Conservation (phyloP, 768 basidiomycete genomes). For the Russula sp. region DNA sequence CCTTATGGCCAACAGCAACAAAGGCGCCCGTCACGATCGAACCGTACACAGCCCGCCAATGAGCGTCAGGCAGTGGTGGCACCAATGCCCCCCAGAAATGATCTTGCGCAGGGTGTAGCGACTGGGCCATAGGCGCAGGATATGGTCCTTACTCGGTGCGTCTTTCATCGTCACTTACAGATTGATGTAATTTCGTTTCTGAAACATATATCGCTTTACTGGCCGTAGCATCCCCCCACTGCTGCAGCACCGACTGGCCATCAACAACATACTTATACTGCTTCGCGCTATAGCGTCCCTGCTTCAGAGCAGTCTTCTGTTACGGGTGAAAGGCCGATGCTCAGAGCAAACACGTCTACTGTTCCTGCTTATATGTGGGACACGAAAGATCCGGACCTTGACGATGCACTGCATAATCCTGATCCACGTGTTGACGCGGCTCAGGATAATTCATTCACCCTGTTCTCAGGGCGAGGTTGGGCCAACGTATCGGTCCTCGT, state of each 20-base stretch:
- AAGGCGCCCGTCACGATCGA: constrained; percentile 27
- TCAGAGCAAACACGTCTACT: constrained; percentile 49
- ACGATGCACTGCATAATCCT: constrained; percentile 88
- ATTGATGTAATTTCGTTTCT: background rate
- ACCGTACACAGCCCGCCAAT: constrained; percentile 28
- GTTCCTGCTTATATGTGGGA: constrained; percentile 77
- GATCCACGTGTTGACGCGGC: constrained; percentile 69
- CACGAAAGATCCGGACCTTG: constrained; percentile 75
- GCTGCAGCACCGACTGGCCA: constrained; percentile 37
- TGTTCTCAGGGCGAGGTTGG: constrained; percentile 84
- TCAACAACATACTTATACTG: constrained; percentile 41
- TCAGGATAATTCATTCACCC: constrained; percentile 56
- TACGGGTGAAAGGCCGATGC: constrained; percentile 40
- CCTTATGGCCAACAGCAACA: constrained; percentile 17
- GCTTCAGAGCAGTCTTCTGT: constrained; percentile 46
- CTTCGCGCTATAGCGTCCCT: constrained; percentile 56
- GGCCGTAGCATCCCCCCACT: constrained; percentile 50
- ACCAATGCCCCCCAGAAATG: constrained; percentile 40
- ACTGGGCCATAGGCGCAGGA: constrained; percentile 73
- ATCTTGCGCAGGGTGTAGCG: constrained; percentile 75
- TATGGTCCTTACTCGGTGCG: constrained; percentile 86
- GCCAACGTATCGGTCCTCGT: constrained; percentile 72
- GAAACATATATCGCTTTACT: background rate
- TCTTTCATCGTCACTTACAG: constrained; percentile 1
- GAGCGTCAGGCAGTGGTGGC: constrained; percentile 11